Conservation (phyloP, 1,284 basidiomycete species). For the Boletus semigastroideus region DNA sequence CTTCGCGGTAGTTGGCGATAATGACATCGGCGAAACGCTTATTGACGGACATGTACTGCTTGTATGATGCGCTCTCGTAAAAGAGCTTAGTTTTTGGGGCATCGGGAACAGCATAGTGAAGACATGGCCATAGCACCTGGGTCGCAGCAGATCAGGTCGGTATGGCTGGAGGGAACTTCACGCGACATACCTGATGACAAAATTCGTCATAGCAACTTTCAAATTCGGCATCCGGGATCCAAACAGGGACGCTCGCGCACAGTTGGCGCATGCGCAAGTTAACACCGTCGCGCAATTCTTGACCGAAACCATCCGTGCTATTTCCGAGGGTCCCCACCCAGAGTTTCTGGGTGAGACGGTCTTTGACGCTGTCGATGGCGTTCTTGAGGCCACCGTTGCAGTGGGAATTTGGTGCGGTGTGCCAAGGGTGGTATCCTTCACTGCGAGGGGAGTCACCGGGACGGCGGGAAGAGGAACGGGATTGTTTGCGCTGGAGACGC, state of each 20-base stretch:
- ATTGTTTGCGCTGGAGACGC: conserved; percentile 46
- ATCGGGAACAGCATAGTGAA: conserved; percentile 86
- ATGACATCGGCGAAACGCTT: conserved; percentile 82
- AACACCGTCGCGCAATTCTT: conserved; percentile 57
- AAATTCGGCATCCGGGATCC: conserved; percentile 79
- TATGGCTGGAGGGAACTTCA: background rate
- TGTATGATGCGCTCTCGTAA: conserved; percentile 75
- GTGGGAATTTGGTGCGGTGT: conserved; percentile 68
- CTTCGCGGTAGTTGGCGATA: conserved; percentile 69
- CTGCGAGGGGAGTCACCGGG: conserved; percentile 17
- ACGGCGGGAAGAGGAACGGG: conserved; percentile 51
- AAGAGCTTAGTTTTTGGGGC: conserved; percentile 82
- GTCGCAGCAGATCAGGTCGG: background rate
- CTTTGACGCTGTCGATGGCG: conserved; percentile 65
- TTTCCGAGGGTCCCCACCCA: conserved; percentile 84
- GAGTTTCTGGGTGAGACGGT: conserved; percentile 52
- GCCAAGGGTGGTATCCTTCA: conserved; percentile 38
- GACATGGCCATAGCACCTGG: conserved; percentile 81
- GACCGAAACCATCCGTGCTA: conserved; percentile 60
- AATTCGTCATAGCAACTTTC: conserved; percentile 82
- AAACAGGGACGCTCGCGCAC: conserved; percentile 67
- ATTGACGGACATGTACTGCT: conserved; percentile 81
- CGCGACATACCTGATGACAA: conserved; percentile 67
- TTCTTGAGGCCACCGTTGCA: conserved; percentile 82
- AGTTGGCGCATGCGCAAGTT: conserved; percentile 60